Evolutionary conservation across 2,329 filamentous ascomycete species (phyloP).

Genomic region (Mariannaea sp.): DNA sequence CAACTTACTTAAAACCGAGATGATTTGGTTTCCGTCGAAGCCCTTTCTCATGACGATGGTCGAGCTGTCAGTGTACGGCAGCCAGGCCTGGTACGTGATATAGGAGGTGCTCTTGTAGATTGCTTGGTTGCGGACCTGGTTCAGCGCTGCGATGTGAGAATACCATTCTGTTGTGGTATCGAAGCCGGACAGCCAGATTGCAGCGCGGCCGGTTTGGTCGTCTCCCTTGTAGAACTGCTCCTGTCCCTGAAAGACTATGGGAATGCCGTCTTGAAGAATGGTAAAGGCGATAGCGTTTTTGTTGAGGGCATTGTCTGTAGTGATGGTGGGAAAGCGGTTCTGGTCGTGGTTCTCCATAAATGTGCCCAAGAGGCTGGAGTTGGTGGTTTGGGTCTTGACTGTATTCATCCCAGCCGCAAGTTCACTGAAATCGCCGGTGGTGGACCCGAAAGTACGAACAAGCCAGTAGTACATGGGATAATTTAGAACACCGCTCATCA

Average conservation of each 20-base stretch:
- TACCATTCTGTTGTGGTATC: conserved; percentile 19
- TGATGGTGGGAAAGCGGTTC: conserved; percentile 18
- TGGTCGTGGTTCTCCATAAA: conserved; percentile 29
- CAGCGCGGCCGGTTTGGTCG: conserved; percentile 20
- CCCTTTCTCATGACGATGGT: conserved; percentile 23
- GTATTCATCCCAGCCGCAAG: conserved; percentile 13
- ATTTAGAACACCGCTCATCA: conserved; percentile 65
- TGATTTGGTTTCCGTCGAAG: conserved; percentile 22
- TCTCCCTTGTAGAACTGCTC: conserved; percentile 21
- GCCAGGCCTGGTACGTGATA: conserved; percentile 22
- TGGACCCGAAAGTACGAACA: conserved; percentile 16
- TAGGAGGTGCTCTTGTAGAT: conserved; percentile 23
- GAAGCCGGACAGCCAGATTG: conserved; percentile 21
- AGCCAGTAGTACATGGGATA: conserved; percentile 54
- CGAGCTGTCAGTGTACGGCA: conserved; percentile 16
- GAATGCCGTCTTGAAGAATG: conserved; percentile 23
- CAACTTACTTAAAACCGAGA: conserved; percentile 24
- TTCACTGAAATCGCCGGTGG: conserved; percentile 18
- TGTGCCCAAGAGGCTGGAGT: conserved; percentile 22
- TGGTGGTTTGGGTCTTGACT: conserved; percentile 20
- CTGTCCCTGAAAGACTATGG: conserved; percentile 22
- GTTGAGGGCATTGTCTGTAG: conserved; percentile 21
- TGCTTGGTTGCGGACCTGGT: conserved; percentile 24
- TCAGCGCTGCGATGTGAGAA: conserved; percentile 16
- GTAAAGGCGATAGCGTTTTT: conserved; percentile 24